Base-by-base conservation (phyloP, 2,329 filamentous ascomycete genomes). In the Periconia sp. region DNA sequence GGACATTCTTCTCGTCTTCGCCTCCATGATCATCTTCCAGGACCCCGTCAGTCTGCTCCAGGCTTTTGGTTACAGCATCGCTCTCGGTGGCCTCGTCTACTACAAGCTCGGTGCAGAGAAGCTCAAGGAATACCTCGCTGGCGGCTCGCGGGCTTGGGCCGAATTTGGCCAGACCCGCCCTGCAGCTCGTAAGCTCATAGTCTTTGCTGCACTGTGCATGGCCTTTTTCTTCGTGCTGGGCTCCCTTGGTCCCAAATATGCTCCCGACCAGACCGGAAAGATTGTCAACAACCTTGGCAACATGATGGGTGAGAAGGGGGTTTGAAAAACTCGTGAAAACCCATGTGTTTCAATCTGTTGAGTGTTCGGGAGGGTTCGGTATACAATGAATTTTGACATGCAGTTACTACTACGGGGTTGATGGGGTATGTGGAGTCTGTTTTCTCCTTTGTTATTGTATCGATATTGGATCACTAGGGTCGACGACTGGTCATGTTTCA, bases 41-140 rank as follows among this genome's bases (percentile, higher is more conserved):
- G 90, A 90, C 58, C 84, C 87, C 48, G 87, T 93, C 59, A 85
- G 88, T 15, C 78, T 78, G 51, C 83, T 93, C 52, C 90, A 94
- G 79, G 87, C 89, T 73, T 92, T 93, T 71, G 90, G 90, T 63
- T 94, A 93, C 82, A 83, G 81, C 74, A 90, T 93, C 70, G 89
- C 90, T 47, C 84, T 93, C 30, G 81, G 79, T 58, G 90, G 90
- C 68, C 89, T 94, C 77, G 76, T 91, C 62, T 92, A 91, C 82
- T 93, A 92, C 82, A 92, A 92, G 83, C 86, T 93, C 56, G 90
- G 90, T 53, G 85, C 83, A 54, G 91, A 96, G 55, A 89, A 91
- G 74, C 79, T 96, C 70, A 92, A 89, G 81, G 88, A 88, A 70
- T 91, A 93, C 74, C 77, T 88, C 55, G 81, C 82, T 57, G 87